phyloP scores from a whole-genome alignment of 2,329 filamentous ascomycete genomes.

The Pyrenophora graminea region DNA sequence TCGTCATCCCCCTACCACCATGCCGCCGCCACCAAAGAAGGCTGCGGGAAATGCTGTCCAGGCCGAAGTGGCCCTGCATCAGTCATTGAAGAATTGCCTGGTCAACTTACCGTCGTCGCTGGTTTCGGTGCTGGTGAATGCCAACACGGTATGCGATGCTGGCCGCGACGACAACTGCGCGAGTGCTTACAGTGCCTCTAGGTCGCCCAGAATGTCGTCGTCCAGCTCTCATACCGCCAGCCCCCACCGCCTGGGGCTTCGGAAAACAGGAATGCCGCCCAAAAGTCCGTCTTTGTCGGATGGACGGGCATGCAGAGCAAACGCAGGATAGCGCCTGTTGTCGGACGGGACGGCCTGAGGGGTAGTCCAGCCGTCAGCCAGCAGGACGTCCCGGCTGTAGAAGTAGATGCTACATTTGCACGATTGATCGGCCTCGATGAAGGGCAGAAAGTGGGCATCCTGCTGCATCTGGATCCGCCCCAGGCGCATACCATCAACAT shows the following conservation, averaged over 20 bases:
- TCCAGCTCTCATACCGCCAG: constrained; percentile 81
- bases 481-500: constrained; percentile 94
- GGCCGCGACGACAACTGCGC: neutral
- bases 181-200: constrained; percentile 59
- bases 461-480: constrained; percentile 86
- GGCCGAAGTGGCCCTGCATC: constrained; percentile 82
- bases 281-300: constrained; percentile 79
- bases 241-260: constrained; percentile 52
- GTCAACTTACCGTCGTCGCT: constrained; percentile 88
- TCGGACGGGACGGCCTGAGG: constrained; percentile 73
- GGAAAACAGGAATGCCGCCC: constrained; percentile 47
- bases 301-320: constrained; percentile 99
- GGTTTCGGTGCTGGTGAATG: constrained; percentile 81
- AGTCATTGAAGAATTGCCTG: constrained; percentile 84
- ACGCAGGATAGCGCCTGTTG: constrained; percentile 72
- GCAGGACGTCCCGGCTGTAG: constrained; percentile 76
- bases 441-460: constrained; percentile 72
- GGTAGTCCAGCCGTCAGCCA: constrained; percentile 65
- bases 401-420: constrained; percentile 86
- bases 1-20: constrained; percentile 18
- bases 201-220: constrained; percentile 93
- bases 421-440: constrained; percentile 75
- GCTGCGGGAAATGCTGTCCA: constrained; percentile 59
- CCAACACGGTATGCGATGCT: constrained; percentile 74
- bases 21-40: constrained; percentile 50